Evolutionary conservation across 2,329 filamentous ascomycete species (phyloP).

Genomic region (Corynespora cassiicola): DNA sequence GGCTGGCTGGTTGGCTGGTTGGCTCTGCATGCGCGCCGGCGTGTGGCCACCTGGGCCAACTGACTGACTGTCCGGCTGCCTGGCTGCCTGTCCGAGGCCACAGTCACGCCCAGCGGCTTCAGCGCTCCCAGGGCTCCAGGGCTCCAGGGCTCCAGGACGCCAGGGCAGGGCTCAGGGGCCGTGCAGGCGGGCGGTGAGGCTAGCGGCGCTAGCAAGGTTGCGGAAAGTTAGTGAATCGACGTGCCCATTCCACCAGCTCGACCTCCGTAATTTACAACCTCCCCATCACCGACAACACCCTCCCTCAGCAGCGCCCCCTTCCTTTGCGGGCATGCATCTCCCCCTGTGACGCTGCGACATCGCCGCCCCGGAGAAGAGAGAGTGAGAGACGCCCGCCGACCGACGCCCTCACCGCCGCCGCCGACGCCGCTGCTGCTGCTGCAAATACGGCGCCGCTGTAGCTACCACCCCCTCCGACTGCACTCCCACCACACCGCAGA

Average conservation of each 20-base stretch:
- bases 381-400: no score
- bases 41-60: no score
- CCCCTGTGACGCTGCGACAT: constrained; percentile 35
- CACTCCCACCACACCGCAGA: constrained; percentile 12
- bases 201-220: constrained; percentile 16
- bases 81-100: no score
- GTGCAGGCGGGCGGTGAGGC: constrained; percentile 16
- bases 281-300: constrained; percentile 2
- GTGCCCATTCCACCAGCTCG: constrained; percentile 13
- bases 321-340: constrained; percentile 28
- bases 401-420: no score
- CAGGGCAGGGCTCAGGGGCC: background rate
- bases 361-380: no score
- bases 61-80: no score
- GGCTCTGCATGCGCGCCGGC: no score
- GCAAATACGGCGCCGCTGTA: background rate
- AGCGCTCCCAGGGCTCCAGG: no score
- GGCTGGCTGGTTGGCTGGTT: no score
- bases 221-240: constrained; percentile 23
- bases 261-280: constrained; percentile 8
- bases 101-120: no score
- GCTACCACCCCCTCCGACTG: constrained; percentile 1
- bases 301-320: constrained; percentile 2
- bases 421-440: background rate
- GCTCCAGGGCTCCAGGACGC: background rate